Base-by-base conservation (phyloP, 129 eudicot species). In the Centella asiatica region DNA sequence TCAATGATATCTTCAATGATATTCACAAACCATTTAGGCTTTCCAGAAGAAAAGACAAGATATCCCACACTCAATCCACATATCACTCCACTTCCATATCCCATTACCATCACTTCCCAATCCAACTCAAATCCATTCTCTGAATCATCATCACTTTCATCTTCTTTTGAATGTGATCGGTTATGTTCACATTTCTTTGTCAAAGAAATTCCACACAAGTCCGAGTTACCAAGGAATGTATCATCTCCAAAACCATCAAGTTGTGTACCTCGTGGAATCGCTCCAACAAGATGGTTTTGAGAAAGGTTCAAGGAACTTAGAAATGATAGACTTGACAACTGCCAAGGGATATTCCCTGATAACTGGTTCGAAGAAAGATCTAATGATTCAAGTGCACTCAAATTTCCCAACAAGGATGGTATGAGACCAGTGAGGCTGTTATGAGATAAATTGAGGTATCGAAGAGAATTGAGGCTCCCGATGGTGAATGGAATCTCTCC, bases 161-260 rank as follows among this genome's bases (percentile, higher is more conserved):
- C n/a, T n/a, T n/a, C n/a, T n/a, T n/a, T n/a, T n/a, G n/a, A n/a
- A n/a, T n/a, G n/a, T n/a, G n/a, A n/a, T n/a, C n/a, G n/a, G n/a
- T n/a, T n/a, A n/a, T 54, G 61, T 45, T 65, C 65, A 14, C 78
- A 74, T 0, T 26, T 54, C 14, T 69, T 74, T 18, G 73, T 78
- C 67, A 78, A 65, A 1, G 83, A 76, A 13, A 65, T 57, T 19
- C 76, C 83, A 28, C 83, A 73, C 74, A 73, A 65, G 15, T 50
- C 83, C 6, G 22, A 6, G 29, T 78, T 78, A 48, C 69, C 76
- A 56, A 20, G 25, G 34, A 22, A 73, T 0, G 83, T 69, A 64
- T 15, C 17, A 20, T 23, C 69, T 25, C 2, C 64, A 20, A 73
- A 78, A 1, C 73, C 73, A 44, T 52, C 31, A 25, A 78, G 69